Evolutionary conservation across 192 early-diverging fungal species (phyloP).

Genomic region (Pilaira anomala): DNA sequence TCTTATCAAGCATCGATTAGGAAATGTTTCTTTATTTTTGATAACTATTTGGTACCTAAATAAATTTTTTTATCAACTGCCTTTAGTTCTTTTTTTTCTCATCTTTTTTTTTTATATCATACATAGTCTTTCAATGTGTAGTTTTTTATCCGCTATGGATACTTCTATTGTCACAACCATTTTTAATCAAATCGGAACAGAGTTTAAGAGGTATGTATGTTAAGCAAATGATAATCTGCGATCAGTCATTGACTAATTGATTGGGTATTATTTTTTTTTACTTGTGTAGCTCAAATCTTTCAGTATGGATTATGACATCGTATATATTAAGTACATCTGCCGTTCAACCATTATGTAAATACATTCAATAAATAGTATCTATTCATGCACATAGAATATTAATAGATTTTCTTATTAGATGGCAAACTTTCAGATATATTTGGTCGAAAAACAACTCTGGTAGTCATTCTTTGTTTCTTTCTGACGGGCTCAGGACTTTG

Average conservation of each 20-base stretch:
- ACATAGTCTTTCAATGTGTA: conserved; percentile 25
- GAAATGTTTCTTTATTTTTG: neutral
- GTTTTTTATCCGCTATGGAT: conserved; percentile 28
- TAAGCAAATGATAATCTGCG: no score
- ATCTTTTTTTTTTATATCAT: neutral
- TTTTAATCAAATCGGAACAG: conserved; percentile 33
- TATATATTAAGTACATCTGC: conserved; percentile 34
- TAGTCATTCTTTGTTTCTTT: conserved; percentile 76
- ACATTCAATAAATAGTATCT: neutral
- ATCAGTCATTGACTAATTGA: no score
- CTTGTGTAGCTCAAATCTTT: conserved; percentile 22
- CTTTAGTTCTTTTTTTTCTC: no score
- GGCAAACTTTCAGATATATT: conserved; percentile 89
- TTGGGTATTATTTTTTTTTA: neutral
- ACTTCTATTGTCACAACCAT: conserved; percentile 32
- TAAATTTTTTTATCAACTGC: neutral
- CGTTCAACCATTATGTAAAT: conserved; percentile 32
- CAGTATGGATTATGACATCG: conserved; percentile 30
- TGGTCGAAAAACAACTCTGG: conserved; percentile 63
- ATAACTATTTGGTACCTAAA: conserved; percentile 7
- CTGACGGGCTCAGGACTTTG: conserved; percentile 63
- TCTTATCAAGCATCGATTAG: conserved; percentile 4
- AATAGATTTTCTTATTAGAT: conserved; percentile 29
- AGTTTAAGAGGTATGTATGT: conserved; percentile 26
- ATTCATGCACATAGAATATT: neutral